Conservation (phyloP, 805 yeast species). For the Isabelozyma rhagii region DNA sequence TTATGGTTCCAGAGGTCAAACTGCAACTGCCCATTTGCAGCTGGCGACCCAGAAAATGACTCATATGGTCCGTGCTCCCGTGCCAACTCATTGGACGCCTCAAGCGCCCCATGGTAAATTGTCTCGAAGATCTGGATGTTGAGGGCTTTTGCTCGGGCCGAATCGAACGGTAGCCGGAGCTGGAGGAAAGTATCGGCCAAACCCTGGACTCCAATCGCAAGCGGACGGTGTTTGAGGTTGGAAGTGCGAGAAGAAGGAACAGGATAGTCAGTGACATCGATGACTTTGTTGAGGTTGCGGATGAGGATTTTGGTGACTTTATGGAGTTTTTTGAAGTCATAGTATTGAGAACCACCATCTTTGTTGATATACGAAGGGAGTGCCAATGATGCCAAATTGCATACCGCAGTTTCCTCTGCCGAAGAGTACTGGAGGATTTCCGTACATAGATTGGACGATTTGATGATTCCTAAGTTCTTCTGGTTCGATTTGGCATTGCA, state of each 20-base stretch:
- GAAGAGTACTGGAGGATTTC: constrained; percentile 92
- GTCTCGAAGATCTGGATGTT: constrained; percentile 92
- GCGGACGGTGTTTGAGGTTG: constrained; percentile 82
- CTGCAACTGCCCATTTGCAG: constrained; percentile 80
- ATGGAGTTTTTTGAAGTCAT: constrained; percentile 75
- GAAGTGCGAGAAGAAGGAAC: constrained; percentile 70
- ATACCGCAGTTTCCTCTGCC: constrained; percentile 91
- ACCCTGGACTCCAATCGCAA: constrained; percentile 98
- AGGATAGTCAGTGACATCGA: constrained; percentile 85
- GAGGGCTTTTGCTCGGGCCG: constrained; percentile 68
- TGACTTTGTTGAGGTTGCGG: constrained; percentile 74
- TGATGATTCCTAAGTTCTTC: constrained; percentile 86
- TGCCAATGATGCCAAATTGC: constrained; percentile 90
- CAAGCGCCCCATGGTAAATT: constrained; percentile 89
- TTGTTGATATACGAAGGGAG: constrained; percentile 70
- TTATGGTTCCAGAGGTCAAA: constrained; percentile 82
- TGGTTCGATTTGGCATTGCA: constrained; percentile 88
- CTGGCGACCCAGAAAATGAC: constrained; percentile 81
- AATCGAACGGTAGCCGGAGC: constrained; percentile 82
- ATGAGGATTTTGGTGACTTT: constrained; percentile 72
- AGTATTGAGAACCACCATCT: constrained; percentile 46
- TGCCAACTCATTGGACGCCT: constrained; percentile 83
- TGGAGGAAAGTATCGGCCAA: constrained; percentile 84
- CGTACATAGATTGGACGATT: constrained; percentile 91
- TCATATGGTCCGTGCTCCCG: constrained; percentile 63